phyloP scores from a whole-genome alignment of 306 rosid species.

The Argentina anserina region DNA sequence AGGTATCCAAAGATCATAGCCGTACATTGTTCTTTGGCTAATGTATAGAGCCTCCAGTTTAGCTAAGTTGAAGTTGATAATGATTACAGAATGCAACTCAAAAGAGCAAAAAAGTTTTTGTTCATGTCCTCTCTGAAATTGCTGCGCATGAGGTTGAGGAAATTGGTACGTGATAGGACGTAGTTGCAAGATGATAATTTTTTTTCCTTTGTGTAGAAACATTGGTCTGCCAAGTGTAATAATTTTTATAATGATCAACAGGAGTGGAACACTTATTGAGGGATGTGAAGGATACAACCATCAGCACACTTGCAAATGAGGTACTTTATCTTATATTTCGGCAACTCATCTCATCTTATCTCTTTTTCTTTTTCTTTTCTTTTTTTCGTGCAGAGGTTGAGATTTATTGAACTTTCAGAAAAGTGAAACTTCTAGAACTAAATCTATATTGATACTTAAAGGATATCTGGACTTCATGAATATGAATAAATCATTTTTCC shows the following conservation, averaged over 20 bases:
- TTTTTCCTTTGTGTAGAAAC: not conserved
- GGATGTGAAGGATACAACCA: conserved; percentile 73
- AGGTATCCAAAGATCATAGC: conserved; percentile 30
- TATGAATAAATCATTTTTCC: conserved; percentile 8
- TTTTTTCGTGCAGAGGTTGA: not conserved
- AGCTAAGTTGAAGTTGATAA: conserved; percentile 19
- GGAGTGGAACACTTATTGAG: conserved; percentile 91
- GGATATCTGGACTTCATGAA: not conserved
- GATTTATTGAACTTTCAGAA: not conserved
- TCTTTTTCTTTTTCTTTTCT: not conserved
- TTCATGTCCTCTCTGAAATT: conserved; percentile 80
- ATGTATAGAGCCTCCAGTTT: not conserved
- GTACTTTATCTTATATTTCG: conserved; percentile 19
- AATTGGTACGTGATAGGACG: conserved; percentile 52
- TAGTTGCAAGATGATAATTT: not conserved
- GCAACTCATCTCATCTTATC: not conserved
- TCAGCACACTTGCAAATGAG: conserved; percentile 89
- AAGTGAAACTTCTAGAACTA: not conserved
- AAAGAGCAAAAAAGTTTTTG: conserved; percentile 86
- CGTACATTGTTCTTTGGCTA: not conserved
- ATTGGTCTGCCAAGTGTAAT: not conserved
- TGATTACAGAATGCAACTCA: conserved; percentile 77
- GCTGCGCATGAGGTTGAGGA: conserved; percentile 95
- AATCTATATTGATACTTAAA: not conserved
- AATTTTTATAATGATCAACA: conserved; percentile 30